phyloP scores from a whole-genome alignment of 2,329 filamentous ascomycete species.

The Sclerotinia borealis region DNA sequence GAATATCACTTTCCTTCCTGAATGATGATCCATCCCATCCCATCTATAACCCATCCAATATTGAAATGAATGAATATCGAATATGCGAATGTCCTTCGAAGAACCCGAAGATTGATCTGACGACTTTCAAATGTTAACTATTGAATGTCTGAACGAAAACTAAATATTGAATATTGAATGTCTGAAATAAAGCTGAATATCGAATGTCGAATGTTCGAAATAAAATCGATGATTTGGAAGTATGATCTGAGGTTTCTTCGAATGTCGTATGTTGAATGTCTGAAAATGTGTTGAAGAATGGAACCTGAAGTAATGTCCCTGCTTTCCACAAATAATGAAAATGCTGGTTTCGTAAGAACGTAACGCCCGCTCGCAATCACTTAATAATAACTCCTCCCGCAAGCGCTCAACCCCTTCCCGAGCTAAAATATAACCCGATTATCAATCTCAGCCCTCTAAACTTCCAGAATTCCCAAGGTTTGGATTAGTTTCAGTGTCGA shows the following conservation, averaged over 20 bases:
- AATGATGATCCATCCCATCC: neutral
- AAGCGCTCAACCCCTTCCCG: neutral
- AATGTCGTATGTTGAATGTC: neutral
- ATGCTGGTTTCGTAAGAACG: neutral
- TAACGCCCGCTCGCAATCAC: neutral
- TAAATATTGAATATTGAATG: too few relatives aligned
- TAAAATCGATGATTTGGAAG: neutral
- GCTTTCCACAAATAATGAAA: neutral
- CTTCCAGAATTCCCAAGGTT: neutral
- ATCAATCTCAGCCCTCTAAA: neutral
- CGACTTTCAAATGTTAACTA: neutral
- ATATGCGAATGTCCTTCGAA: neutral
- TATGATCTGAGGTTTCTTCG: neutral
- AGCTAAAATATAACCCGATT: neutral
- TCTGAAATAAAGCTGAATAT: neutral
- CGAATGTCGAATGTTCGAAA: neutral
- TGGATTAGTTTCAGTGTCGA: too few relatives aligned
- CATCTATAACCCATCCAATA: neutral
- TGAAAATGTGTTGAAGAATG: neutral
- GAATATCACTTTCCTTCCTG: neutral
- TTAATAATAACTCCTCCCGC: neutral
- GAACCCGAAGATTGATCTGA: neutral
- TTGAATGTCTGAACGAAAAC: neutral
- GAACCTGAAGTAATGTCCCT: neutral
- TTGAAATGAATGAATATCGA: neutral